A percentile compares a stretch with the other conserved stretches of the same genome.
These are phyloP conservation scores for Boletales sp. DNA, from an alignment of 768 basidiomycete species.

Conservation along the genomic window DNA sequence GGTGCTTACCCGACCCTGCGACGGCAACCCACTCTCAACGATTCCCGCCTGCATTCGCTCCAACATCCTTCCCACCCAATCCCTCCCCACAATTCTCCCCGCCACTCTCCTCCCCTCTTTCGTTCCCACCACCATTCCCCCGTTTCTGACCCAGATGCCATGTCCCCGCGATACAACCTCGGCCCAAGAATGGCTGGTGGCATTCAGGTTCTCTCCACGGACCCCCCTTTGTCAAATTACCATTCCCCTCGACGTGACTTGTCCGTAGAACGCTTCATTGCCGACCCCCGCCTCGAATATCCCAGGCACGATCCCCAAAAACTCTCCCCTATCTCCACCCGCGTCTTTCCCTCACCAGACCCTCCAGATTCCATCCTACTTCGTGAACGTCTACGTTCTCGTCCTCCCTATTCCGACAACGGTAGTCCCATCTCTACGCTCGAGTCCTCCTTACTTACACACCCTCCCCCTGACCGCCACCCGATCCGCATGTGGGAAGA, in stretches of 20 bases:
- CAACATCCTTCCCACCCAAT: conserved; percentile 8
- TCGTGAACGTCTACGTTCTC: conserved; percentile 7
- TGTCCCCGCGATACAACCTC: conserved; percentile 18
- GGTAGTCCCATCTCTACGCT: too few species aligned
- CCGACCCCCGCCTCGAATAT: conserved; percentile 10
- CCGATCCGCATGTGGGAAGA: conserved; percentile 30
- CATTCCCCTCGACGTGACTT: conserved; percentile 12
- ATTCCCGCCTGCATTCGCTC: conserved; percentile 10
- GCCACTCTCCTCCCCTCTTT: conserved; percentile 17
- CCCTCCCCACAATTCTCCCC: conserved; percentile 15
- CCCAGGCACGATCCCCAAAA: conserved; percentile 7
- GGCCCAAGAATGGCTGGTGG: conserved; percentile 30
- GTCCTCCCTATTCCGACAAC: background rate
- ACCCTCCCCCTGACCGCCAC: conserved; percentile 12
- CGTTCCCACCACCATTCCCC: conserved; percentile 14
- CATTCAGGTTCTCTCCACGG: conserved; percentile 18
- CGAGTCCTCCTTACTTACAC: background rate
- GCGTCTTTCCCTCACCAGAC: conserved; percentile 2
- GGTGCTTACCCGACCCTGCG: conserved; percentile 22
- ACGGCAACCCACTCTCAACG: conserved; percentile 11
- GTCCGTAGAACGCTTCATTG: conserved; percentile 11
- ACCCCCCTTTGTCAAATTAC: conserved; percentile 12
- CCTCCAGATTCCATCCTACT: background rate
- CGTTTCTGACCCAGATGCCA: conserved; percentile 1
- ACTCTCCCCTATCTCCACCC: conserved; percentile 9